Evolutionary conservation across 352 stramenopile species (phyloP).

Genomic region (Phytophthora cajani): DNA sequence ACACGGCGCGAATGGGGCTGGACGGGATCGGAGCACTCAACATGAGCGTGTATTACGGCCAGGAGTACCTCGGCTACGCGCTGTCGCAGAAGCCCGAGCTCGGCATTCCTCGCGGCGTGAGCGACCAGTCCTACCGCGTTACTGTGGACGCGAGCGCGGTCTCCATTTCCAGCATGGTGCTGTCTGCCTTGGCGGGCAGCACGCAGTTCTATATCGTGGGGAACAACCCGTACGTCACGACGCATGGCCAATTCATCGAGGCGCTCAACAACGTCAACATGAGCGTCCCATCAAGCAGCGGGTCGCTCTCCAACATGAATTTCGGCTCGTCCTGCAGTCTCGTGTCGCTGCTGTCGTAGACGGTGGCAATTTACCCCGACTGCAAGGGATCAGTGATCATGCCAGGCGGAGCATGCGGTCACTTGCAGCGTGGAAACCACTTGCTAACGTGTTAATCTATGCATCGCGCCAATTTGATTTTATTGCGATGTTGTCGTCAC

Average conservation of each 20-base stretch:
- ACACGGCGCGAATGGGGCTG: conserved; percentile 55
- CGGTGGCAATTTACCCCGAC: no score
- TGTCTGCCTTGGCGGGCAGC: conserved; percentile 35
- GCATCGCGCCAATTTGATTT: no score
- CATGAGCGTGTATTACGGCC: conserved; percentile 67
- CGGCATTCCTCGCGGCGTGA: conserved; percentile 60
- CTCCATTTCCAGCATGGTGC: conserved; percentile 47
- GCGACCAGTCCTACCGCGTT: conserved; percentile 50
- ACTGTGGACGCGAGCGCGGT: conserved; percentile 41
- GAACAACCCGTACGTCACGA: conserved; percentile 53
- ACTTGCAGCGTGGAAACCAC: no score
- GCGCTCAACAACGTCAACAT: conserved; percentile 60
- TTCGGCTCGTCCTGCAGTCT: conserved; percentile 24
- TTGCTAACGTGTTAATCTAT: background rate
- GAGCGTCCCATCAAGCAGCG: conserved; percentile 37
- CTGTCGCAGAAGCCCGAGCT: conserved; percentile 47
- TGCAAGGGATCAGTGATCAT: no score
- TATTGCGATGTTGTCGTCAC: no score
- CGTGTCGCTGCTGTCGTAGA: conserved; percentile 20
- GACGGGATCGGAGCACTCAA: conserved; percentile 69
- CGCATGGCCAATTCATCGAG: conserved; percentile 35
- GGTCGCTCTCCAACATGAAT: conserved; percentile 25
- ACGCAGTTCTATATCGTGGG: conserved; percentile 63
- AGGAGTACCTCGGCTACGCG: conserved; percentile 69
- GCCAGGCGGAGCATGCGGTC: no score